Evolutionary conservation across 1,284 basidiomycete species (phyloP).

Genomic region (Naganishia liquefaciens): DNA sequence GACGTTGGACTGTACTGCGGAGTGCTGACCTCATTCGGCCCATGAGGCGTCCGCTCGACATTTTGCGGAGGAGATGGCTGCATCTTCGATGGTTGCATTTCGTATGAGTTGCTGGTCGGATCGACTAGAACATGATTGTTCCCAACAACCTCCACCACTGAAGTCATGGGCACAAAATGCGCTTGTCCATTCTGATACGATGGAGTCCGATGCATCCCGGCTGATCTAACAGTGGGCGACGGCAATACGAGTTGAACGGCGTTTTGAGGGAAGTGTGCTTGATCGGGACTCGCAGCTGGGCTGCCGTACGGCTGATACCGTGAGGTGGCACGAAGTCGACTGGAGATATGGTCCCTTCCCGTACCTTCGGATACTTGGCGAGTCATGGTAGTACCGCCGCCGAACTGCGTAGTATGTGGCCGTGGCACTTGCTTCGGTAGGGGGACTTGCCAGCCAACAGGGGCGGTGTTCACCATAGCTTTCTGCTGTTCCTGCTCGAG

Average conservation of each 20-base stretch:
- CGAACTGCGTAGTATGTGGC: constrained; percentile 17
- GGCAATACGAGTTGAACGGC: constrained; percentile 15
- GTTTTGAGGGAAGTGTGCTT: constrained; percentile 1
- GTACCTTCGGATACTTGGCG: constrained; percentile 21
- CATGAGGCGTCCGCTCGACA: not conserved
- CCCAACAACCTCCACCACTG: constrained; percentile 9
- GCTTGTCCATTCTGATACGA: constrained; percentile 18
- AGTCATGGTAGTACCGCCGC: constrained; percentile 3
- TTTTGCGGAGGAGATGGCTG: constrained; percentile 12
- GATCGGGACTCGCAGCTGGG: constrained; percentile 6
- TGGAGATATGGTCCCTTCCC: constrained; percentile 8
- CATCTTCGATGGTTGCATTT: constrained; percentile 1
- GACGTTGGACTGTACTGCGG: not conserved
- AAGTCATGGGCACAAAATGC: constrained; percentile 17
- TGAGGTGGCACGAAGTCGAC: constrained; percentile 9
- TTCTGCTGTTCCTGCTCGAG: constrained; percentile 25
- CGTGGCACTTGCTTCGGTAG: constrained; percentile 1
- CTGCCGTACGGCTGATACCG: constrained; percentile 20
- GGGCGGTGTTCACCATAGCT: constrained; percentile 17
- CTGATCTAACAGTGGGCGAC: not conserved
- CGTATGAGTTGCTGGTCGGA: not conserved
- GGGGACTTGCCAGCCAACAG: constrained; percentile 13
- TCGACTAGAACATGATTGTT: constrained; percentile 15
- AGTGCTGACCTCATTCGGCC: not conserved
- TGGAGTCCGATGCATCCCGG: constrained; percentile 14